Evolutionary conservation across 306 rosid genomes (phyloP), one percentile per base, ranked within the genome.

Genomic region (Albizia julibrissin): DNA sequence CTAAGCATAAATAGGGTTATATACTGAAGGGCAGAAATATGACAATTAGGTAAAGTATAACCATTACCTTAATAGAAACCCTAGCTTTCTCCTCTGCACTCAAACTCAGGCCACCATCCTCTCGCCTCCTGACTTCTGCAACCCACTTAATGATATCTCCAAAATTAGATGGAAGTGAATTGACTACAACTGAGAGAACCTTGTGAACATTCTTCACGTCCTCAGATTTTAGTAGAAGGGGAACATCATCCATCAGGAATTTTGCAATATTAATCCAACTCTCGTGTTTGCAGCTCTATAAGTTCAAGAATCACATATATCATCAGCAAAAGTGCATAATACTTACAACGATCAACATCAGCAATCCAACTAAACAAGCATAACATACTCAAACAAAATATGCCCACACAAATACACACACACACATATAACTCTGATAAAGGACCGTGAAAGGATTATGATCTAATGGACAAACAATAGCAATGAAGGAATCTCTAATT

Each of bases 281-380:
- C 87, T 91, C 93, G n/a, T 95, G 98, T 89, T 92, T 95, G 87
- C 99, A 95, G 86, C 98, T 93, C 99, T 95, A 90, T 88, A 90
- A 71, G 58, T 44, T 22, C 75, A 24, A 44, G 75, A 15, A 71
- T 24, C 44, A 43, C 6, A 15, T 22, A 13, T 71, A 71, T 44
- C 58, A 24, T 85, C 69, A 85, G 52, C 56, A 81, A 10, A 81
- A 78, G 69, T 29, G 75, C 62, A 75, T 56, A 26, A 81, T 46
- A 50, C 44, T 81, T 62, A 22, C 37, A 81, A 54, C n/a, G n/a
- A 29, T 69, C 69, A 76, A n/a, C 31, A 56, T 42, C 68, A 80
- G 81, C 26, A 54, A 80, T 64, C 26, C 72, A 85, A 72, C 22
- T 54, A 70, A 33, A 72, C 37, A 82, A 47, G 62, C 72, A 59